phyloP scores from a whole-genome alignment of 306 rosid species.

The Castanospermum australe region DNA sequence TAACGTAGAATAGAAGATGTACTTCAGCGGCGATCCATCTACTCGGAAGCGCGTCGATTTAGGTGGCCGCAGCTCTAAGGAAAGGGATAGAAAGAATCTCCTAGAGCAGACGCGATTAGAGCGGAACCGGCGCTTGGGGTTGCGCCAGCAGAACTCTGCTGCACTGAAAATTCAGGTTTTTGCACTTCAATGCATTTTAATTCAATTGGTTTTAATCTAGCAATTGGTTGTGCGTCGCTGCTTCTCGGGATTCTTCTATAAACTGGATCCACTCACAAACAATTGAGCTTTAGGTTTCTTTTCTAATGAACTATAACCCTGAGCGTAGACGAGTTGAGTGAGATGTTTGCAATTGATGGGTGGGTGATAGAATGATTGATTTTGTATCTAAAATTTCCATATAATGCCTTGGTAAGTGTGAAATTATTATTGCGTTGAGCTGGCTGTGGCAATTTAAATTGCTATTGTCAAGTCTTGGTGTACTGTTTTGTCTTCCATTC shows the following conservation, averaged over 20 bases:
- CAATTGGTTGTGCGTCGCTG: background rate
- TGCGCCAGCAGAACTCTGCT: conserved; percentile 72
- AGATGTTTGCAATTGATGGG: background rate
- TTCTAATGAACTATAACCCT: background rate
- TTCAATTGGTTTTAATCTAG: background rate
- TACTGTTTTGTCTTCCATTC: background rate
- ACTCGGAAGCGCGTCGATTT: conserved; percentile 93
- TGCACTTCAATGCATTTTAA: conserved; percentile 1
- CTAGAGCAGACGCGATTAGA: conserved; percentile 88
- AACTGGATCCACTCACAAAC: background rate
- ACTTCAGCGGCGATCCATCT: conserved; percentile 92
- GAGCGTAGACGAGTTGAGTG: background rate
- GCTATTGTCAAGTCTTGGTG: background rate
- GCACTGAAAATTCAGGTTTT: conserved; percentile 80
- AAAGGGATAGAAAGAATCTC: conserved; percentile 85
- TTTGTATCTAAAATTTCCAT: background rate
- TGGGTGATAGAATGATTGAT: background rate
- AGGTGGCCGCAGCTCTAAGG: conserved; percentile 92
- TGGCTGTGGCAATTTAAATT: background rate
- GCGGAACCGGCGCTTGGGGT: conserved; percentile 66
- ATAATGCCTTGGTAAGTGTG: background rate
- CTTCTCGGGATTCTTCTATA: background rate
- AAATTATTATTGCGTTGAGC: background rate
- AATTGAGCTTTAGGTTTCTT: background rate
- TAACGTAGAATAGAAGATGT: conserved; percentile 45